Evolutionary conservation across 1,139 yeast species (phyloP).

Genomic region (Debaryomycetaceae sp.): DNA sequence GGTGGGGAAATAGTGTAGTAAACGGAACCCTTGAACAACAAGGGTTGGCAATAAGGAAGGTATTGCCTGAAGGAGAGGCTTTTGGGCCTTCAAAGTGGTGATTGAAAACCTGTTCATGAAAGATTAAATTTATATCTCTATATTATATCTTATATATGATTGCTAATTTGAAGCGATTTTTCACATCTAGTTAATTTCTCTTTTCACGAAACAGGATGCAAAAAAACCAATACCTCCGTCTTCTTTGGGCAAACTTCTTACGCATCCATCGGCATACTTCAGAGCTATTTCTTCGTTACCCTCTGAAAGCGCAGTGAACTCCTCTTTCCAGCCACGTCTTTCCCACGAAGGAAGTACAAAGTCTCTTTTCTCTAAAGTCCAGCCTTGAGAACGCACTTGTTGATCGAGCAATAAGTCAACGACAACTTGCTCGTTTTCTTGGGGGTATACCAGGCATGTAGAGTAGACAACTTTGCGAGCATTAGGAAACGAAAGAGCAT

Average conservation of each 20-base stretch:
- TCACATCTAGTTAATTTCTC: no score
- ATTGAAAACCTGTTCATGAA: no score
- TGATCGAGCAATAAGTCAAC: constrained; percentile 67
- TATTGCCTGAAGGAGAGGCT: constrained; percentile 12
- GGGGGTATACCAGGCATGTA: constrained; percentile 91
- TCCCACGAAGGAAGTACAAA: constrained; percentile 82
- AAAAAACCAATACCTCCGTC: constrained; percentile 98
- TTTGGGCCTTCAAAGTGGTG: neutral
- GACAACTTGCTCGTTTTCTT: constrained; percentile 92
- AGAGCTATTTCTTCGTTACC: constrained; percentile 41
- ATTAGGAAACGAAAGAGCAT: constrained; percentile 78
- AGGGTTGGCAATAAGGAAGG: constrained; percentile 15
- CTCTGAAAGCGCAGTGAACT: constrained; percentile 51
- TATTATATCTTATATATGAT: no score
- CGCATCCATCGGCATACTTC: constrained; percentile 76
- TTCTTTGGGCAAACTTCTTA: constrained; percentile 76
- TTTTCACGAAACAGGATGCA: constrained; percentile 75
- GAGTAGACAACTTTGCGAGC: constrained; percentile 85
- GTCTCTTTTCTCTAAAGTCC: constrained; percentile 65
- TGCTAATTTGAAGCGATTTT: no score
- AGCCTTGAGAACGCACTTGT: constrained; percentile 59
- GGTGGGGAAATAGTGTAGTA: constrained; percentile 62
- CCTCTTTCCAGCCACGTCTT: constrained; percentile 73
- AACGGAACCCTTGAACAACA: constrained; percentile 27
- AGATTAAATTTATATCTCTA: no score